Evolutionary conservation across 2,329 filamentous ascomycete species (phyloP).

Genomic region (Daldinia eschscholtzii): DNA sequence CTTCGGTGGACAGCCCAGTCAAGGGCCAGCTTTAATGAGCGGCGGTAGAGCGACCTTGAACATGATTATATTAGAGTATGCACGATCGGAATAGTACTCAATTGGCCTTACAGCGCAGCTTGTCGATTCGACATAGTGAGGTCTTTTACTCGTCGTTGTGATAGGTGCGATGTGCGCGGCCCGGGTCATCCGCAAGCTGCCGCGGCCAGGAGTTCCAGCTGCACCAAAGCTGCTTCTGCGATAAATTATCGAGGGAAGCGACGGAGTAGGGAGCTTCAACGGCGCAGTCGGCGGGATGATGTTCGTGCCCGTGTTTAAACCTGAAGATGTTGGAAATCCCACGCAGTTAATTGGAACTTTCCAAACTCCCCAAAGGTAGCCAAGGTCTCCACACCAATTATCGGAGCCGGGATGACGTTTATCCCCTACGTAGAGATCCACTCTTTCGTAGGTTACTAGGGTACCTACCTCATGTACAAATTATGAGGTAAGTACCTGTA

Average conservation of each 20-base stretch:
- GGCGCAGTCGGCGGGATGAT: constrained; percentile 17
- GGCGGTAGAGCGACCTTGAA: constrained; percentile 82
- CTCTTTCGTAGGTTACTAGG: background rate
- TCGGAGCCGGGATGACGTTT: constrained; percentile 35
- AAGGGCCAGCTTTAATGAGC: constrained; percentile 90
- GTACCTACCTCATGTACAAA: background rate
- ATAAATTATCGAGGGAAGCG: constrained; percentile 6
- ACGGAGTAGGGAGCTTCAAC: constrained; percentile 9
- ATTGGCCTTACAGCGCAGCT: constrained; percentile 63
- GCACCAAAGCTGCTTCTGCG: constrained; percentile 20
- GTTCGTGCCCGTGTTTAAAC: constrained; percentile 21
- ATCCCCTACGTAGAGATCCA: constrained; percentile 13
- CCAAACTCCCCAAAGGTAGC: constrained; percentile 25
- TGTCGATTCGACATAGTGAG: constrained; percentile 61
- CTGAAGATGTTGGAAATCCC: constrained; percentile 40
- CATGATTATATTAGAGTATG: constrained; percentile 37
- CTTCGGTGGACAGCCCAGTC: constrained; percentile 96
- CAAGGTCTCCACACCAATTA: constrained; percentile 4
- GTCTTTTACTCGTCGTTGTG: constrained; percentile 33
- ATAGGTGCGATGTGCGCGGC: constrained; percentile 20
- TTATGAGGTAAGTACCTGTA: constrained; percentile 6
- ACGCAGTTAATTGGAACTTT: constrained; percentile 40
- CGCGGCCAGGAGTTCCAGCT: constrained; percentile 17
- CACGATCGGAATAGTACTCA: background rate
- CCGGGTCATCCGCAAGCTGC: constrained; percentile 19